phyloP scores from a whole-genome alignment of 2,329 filamentous ascomycete genomes.

The Cordyceps cicadae region DNA sequence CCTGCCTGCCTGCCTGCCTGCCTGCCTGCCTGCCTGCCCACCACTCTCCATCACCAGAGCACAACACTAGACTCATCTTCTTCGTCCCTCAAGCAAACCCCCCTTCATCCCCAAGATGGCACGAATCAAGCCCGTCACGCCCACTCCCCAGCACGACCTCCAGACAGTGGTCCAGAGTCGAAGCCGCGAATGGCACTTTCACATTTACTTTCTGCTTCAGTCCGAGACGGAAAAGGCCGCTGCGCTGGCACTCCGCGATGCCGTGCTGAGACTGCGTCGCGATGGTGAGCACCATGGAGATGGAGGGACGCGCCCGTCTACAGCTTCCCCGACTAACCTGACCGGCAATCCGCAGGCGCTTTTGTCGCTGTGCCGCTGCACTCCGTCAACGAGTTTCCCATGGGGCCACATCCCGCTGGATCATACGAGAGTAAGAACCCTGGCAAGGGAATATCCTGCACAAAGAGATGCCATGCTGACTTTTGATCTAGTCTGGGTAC shows the following conservation, averaged over 20 bases:
- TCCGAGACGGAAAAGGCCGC: conserved; percentile 24
- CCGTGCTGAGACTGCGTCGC: conserved; percentile 24
- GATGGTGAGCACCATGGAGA: conserved; percentile 19
- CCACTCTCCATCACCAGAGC: background rate
- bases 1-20: background rate
- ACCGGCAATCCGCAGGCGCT: conserved; percentile 18
- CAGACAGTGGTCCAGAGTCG: conserved; percentile 23
- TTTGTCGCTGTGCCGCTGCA: conserved; percentile 26
- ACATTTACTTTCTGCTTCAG: conserved; percentile 27
- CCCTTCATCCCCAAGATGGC: background rate
- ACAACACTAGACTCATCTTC: background rate
- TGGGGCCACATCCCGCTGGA: conserved; percentile 27
- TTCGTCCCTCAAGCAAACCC: background rate
- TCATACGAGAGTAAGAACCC: conserved; percentile 24
- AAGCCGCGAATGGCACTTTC: conserved; percentile 27
- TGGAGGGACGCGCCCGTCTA: too few relatives aligned
- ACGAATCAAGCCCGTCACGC: conserved; percentile 8
- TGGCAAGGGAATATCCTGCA: conserved; percentile 14
- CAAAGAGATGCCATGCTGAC: conserved; percentile 16
- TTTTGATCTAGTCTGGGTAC: conserved; percentile 22
- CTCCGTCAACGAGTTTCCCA: conserved; percentile 24
- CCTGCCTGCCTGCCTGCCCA: background rate
- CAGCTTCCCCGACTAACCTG: background rate
- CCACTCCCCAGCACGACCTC: conserved; percentile 20
- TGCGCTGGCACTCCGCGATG: conserved; percentile 25